Conservation (phyloP, 148 eudicot genomes). For the Rhododendron vialii region DNA sequence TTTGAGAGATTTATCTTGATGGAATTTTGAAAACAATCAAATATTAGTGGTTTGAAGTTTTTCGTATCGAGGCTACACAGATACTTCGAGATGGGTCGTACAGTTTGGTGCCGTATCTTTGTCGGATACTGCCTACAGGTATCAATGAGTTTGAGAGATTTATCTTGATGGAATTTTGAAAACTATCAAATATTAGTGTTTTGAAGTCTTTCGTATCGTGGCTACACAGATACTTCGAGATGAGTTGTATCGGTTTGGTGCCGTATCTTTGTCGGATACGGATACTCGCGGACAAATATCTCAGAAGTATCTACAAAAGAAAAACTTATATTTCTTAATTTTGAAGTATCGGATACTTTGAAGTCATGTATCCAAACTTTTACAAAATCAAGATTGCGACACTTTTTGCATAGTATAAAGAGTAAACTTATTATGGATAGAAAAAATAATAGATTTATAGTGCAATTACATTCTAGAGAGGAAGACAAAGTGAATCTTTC, state of each 20-base stretch:
- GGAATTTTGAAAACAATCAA: neutral
- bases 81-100: neutral
- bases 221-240: neutral
- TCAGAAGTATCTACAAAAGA: neutral
- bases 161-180: neutral
- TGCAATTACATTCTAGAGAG: neutral
- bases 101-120: neutral
- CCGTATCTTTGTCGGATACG: no score
- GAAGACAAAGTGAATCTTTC: neutral
- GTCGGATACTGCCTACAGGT: no score
- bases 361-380: no score
- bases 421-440: neutral
- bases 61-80: neutral
- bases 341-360: no score
- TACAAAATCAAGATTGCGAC: neutral
- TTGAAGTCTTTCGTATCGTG: neutral
- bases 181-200: neutral
- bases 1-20: neutral
- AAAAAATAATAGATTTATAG: neutral
- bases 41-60: neutral
- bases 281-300: neutral
- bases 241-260: neutral
- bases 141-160: neutral
- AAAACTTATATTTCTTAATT: neutral
- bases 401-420: neutral